These are phyloP conservation scores for Ophiostoma piceae DNA, from an alignment of 2,329 filamentous ascomycete species.

Conservation along the genomic window DNA sequence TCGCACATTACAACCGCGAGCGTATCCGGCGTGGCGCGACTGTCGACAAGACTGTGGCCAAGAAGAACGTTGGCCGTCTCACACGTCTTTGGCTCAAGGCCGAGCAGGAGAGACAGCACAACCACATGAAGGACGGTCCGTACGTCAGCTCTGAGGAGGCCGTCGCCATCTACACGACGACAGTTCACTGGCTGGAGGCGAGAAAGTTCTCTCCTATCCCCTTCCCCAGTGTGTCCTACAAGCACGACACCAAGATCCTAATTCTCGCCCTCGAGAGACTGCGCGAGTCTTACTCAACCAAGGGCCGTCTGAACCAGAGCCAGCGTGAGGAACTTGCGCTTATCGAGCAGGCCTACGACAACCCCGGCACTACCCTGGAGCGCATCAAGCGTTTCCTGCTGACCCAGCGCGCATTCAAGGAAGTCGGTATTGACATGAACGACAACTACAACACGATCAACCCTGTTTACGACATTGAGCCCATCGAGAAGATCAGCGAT, in stretches of 20 bases:
- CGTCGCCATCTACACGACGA: slow-evolving; percentile 97
- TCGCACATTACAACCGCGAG: slow-evolving; percentile 97
- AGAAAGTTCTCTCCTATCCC: slow-evolving; percentile 98
- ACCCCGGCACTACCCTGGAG: slow-evolving; percentile 89
- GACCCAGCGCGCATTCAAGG: slow-evolving; percentile 96
- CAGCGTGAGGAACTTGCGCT: slow-evolving; percentile 94
- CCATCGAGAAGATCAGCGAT: slow-evolving; percentile 98
- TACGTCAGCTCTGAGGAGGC: slow-evolving; percentile 98
- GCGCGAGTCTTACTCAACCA: slow-evolving; percentile 94
- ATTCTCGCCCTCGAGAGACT: slow-evolving; percentile 91
- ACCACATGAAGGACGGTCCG: slow-evolving; percentile 98
- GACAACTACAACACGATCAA: slow-evolving; percentile 99
- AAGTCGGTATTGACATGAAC: slow-evolving; percentile 99
- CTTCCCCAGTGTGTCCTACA: slow-evolving; percentile 98
- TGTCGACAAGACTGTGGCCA: slow-evolving; percentile 97
- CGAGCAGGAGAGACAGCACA: slow-evolving; percentile 97
- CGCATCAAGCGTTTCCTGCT: slow-evolving; percentile 96
- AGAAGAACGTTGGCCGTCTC: slow-evolving; percentile 95
- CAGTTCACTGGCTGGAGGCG: slow-evolving; percentile 97
- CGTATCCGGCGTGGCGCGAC: slow-evolving; percentile 93
- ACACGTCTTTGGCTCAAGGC: slow-evolving; percentile 96
- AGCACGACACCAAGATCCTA: slow-evolving; percentile 98
- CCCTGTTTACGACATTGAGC: slow-evolving; percentile 97
- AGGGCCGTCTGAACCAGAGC: slow-evolving; percentile 92
- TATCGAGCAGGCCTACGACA: slow-evolving; percentile 98